A percentile compares a stretch with the other conserved stretches of the same genome.
Conservation (phyloP, 1,139 yeast genomes). For the Candida sp. region DNA sequence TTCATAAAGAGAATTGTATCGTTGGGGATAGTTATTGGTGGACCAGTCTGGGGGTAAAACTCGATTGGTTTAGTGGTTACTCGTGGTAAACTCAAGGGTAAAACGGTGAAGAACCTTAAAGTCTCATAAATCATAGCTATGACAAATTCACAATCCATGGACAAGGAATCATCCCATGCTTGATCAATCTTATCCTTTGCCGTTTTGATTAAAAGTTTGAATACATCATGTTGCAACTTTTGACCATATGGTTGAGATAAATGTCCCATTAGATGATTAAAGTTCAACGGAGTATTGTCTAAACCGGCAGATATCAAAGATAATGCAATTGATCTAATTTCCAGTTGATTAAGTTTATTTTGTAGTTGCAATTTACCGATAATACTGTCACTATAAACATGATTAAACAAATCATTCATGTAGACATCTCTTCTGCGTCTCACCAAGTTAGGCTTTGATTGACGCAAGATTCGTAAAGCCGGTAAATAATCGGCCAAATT, state of each 20-base stretch:
- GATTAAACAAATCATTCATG: conserved; percentile 36
- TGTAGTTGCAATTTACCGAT: conserved; percentile 39
- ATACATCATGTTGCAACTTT: conserved; percentile 40
- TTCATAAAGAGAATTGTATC: conserved; percentile 63
- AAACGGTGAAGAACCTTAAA: conserved; percentile 57
- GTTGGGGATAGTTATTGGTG: conserved; percentile 40
- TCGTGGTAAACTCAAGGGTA: conserved; percentile 68
- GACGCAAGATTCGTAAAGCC: conserved; percentile 32
- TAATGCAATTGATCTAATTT: conserved; percentile 60
- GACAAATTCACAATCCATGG: conserved; percentile 41
- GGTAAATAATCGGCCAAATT: conserved; percentile 65
- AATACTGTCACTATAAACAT: conserved; percentile 27
- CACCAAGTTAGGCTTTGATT: conserved; percentile 30
- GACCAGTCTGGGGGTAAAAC: conserved; percentile 15
- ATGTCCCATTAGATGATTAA: conserved; percentile 61
- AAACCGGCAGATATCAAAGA: conserved; percentile 81
- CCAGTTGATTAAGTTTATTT: conserved; percentile 28
- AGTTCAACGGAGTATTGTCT: conserved; percentile 67
- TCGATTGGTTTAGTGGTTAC: conserved; percentile 48
- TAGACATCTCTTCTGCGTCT: conserved; percentile 52
- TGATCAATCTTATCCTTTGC: conserved; percentile 24
- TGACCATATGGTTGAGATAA: conserved; percentile 49
- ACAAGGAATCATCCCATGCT: conserved; percentile 43
- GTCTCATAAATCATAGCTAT: conserved; percentile 63
- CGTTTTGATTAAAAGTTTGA: conserved; percentile 24